Evolutionary conservation across 2,329 filamentous ascomycete genomes (phyloP), one percentile per base, ranked within the genome.

Genomic region (Epichloe brachyelytri): DNA sequence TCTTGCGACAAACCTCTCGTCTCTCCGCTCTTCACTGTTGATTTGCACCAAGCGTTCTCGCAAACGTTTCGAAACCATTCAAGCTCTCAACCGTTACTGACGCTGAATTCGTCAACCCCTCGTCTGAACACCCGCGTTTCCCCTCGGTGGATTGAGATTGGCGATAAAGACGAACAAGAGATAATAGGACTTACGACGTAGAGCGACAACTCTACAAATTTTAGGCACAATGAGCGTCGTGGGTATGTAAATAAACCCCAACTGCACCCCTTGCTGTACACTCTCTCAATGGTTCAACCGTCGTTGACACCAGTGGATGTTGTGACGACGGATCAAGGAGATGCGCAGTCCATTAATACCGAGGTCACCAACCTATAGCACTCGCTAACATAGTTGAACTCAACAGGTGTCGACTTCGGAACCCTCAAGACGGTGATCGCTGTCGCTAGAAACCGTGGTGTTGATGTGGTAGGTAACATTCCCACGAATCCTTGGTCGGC

Each of bases 341-440:
- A 26, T 46, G 14, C 39, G 36, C 36, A 30, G 20, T 22, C 36
- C 34, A 5, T 5, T 17, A 39, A 6, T 4, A 40, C n/a, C 22
- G 30, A 38, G 20, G n/a, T 43, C 51, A 15, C 47, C 37, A 38
- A 15, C 17, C n/a, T 26, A 10, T 11, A 46, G 34, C 20, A 34
- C 8, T 52, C 40, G 44, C 49, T 57, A 56, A 64, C 55, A 39
- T n/a, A 6, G 4, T 2, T 36, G 5, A 3, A 19, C 20, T 40
- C 12, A 38, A 12, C 50, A 80, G 89, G 89, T 72, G 82, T 95
- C 72, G 91, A 97, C 80, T 85, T 97, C 75, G 91, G 91, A 76
- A 88, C 88, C 61, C 83, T 95, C 70, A 95, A 94, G 80, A 95
- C 91, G 69, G 90, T 95, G 67, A 86, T 97, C 73, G 91, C 91